Base-by-base conservation (phyloP, 345 rosid genomes). In the Rhodamnia rubescens region DNA sequence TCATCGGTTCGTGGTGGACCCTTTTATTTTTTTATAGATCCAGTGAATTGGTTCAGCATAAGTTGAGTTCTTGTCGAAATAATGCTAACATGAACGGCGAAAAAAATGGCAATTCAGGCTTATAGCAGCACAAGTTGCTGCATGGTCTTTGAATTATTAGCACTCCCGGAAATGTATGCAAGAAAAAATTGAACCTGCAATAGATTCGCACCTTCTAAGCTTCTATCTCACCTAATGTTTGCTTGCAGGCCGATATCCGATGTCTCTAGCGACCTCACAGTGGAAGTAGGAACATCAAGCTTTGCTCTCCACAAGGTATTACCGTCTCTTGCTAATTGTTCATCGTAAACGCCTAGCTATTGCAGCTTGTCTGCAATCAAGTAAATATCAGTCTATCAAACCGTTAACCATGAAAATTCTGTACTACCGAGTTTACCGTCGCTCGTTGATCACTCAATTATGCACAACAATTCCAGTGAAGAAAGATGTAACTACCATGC, bases 211-310 rank as follows among this genome's bases (percentile, higher is more conserved):
- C 24, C 22, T 83, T 56, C 59, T 83, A 36, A 36, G 80, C 80
- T 69, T 36, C 80, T 5, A 36, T 69, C 80, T 69, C 80, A 69
- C 80, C 47, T 85, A 74, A 22, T 84, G 85, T 85, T 81, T 89
- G 80, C 32, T 90, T 86, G 93, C 96, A 96, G 99, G 99, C 98
- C 99, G 42, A 93, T 96, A 85, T 95, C 99, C 5, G 99, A 97
- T 69, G 99, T 97, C 84, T 96, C 98, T 24, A 97, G 99, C 86
- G 99, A 97, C 89, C 96, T 97, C 40, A 93, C 92, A 2, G 86
- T 97, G 32, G 98, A 96, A 87, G 94, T 97, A 32, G 98, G 98
- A 91, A 90, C 92, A 42, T 94, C 98, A 3, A 95, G 87, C 90
- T 96, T 97, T 90, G 90, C 96, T 51, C 98, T 97, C 88, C 99